Evolutionary conservation across 1,284 basidiomycete species (phyloP), one percentile per base, ranked within the genome.

Genomic region (Ganoderma sp.): DNA sequence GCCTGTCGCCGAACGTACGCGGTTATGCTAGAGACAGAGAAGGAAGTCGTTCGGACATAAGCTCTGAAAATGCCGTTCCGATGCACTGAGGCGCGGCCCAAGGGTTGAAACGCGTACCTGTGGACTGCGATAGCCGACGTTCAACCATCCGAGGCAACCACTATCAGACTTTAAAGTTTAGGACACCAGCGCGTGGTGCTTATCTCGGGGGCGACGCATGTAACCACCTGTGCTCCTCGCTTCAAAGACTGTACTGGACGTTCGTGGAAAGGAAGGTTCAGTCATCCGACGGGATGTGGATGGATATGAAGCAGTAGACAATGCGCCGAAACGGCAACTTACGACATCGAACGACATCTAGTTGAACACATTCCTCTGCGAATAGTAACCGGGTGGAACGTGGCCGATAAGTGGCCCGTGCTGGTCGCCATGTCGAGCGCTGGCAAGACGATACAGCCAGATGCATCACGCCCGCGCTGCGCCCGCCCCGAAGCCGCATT

Each of bases 401-500:
- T 50, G 19, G 37, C 57, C 64, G 37, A 41, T 14, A 4, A 32
- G 56, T 60, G 64, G 60, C 60, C 57, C 57, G 64, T 60, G 45
- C 57, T 42, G 25, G 45, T 59, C 57, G 42, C 57, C 28, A 22
- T 19, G 45, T 60, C 14, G 45, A 19, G 37, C 45, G 32, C 57
- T 41, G 37, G 25, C 43, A 22, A 60, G 58, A 60, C 45, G 58
- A 28, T 28, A 25, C 34, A 19, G 54, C 52, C 52, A 54, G 8
- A 39, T 39, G 37, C 8, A 39, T 39, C 37, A 5, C 10, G 37
- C 37, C 37, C 37, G 37, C 37, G 37, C 37, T 39, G 37, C 37
- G 37, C 52, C 25, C 52, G 12, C 56, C 32, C 10, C 17, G 15
- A 48, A 48, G 45, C 45, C 56, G 56, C 32, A 37, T 57, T 57